Percentiles rank a stretch among this genome's conserved stretches.
Evolutionary conservation across 2,329 filamentous ascomycete species (phyloP).

Genomic region (Cordyceps militaris): DNA sequence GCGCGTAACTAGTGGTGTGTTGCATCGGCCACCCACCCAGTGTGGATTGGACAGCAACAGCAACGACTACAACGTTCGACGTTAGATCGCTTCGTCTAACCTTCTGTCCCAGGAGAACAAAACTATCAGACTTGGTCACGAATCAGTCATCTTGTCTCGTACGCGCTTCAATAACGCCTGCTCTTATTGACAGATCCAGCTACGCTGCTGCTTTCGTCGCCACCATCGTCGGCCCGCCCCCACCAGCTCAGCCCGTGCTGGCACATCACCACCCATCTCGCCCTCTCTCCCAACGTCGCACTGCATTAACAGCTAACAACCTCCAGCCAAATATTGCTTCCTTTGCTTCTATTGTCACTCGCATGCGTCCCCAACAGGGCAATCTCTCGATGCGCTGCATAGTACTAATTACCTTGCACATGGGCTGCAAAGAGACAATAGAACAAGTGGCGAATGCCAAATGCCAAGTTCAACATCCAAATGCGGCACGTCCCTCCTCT

Average conservation of each 20-base stretch:
- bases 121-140: not conserved
- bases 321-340: constrained; percentile 6
- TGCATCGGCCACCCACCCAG: not conserved
- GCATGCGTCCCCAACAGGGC: not conserved
- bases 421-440: too few relatives aligned
- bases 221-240: not conserved
- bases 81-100: not conserved
- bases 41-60: not conserved
- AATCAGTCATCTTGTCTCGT: not conserved
- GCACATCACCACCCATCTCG: not conserved
- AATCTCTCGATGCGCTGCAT: not conserved
- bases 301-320: not conserved
- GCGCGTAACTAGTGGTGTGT: not conserved
- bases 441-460: not conserved
- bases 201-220: not conserved
- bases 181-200: not conserved
- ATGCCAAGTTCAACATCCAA: not conserved
- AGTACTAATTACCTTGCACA: not conserved
- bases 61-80: not conserved
- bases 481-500: not conserved
- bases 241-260: not conserved
- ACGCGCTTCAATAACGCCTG: not conserved
- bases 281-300: not conserved
- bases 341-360: not conserved
- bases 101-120: not conserved